Evolutionary conservation across 345 rosid genomes (phyloP), one percentile per base, ranked within the genome.

Genomic region (Mallotus nudiflorus): DNA sequence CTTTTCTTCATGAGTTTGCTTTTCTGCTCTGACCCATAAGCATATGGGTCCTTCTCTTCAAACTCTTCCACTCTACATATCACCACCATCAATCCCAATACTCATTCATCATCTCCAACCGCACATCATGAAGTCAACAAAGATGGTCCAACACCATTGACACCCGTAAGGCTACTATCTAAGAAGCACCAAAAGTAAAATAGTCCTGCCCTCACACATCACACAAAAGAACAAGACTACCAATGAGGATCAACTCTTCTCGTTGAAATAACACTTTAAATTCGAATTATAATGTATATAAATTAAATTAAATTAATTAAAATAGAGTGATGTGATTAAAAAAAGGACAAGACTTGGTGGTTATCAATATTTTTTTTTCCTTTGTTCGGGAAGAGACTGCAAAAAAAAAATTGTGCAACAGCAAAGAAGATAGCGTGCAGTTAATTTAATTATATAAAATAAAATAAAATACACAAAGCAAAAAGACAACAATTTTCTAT

Each of bases 321-420:
- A n/a, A n/a, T n/a, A n/a, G n/a, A n/a, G n/a, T n/a, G n/a, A n/a
- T n/a, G n/a, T n/a, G n/a, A n/a, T n/a, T n/a, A n/a, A n/a, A n/a
- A 73, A 73, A 72, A 68, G 59, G 79, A 79, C 82, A 60, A 42
- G 40, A 20, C 59, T 1, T 68, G 65, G 65, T 73, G 74, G 69
- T 22, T 19, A 29, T 44, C 67, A 55, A 68, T 27, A 42, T 39
- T 49, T 74, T 33, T 6, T 33, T 33, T 33, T 33, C 61, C 69
- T 62, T 65, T 53, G 59, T 42, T 19, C 29, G 66, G n/a, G 31
- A 62, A 14, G 25, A 56, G 8, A 54, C 53, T 65, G 31, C 58
- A 57, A 37, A 13, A 65, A 2, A 33, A 33, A 33, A 33, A 33
- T 2, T 33, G 37, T 2, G 37, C 4, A 33, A 33, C 6, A 2